Conservation (phyloP, 2,329 filamentous ascomycete species). For the Anisogramma anomala region DNA sequence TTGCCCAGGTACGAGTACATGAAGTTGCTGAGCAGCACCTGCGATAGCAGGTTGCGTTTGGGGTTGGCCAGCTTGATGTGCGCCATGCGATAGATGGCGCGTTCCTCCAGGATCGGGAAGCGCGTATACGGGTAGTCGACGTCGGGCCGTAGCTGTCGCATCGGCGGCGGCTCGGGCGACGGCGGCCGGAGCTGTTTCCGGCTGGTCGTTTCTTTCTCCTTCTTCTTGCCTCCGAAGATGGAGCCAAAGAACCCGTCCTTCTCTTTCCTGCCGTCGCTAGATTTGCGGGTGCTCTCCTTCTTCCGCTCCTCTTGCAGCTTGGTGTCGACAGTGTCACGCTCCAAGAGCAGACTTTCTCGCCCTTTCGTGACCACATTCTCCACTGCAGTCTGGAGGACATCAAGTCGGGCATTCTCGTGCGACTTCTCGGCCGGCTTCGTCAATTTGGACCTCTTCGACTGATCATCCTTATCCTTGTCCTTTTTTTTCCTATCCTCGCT, state of each 20-base stretch:
- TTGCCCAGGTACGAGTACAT: slow-evolving; percentile 99
- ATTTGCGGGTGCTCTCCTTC: slow-evolving; percentile 66
- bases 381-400: slow-evolving; percentile 78
- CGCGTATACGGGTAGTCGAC: slow-evolving; percentile 94
- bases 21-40: slow-evolving; percentile 95
- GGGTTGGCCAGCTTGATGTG: slow-evolving; percentile 99
- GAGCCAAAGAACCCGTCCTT: slow-evolving; percentile 91
- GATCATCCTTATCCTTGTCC: slow-evolving; percentile 53
- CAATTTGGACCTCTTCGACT: slow-evolving; percentile 56
- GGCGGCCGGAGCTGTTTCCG: slow-evolving; percentile 69
- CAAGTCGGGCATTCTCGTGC: slow-evolving; percentile 72
- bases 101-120: slow-evolving; percentile 88
- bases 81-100: slow-evolving; percentile 96
- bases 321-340: slow-evolving; percentile 60
- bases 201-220: slow-evolving; percentile 61
- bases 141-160: slow-evolving; percentile 66
- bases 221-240: slow-evolving; percentile 88
- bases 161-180: slow-evolving; percentile 62
- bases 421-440: slow-evolving; percentile 43
- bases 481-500: slow-evolving; percentile 68
- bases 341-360: slow-evolving; percentile 73
- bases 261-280: slow-evolving; percentile 70
- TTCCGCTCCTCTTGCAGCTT: slow-evolving; percentile 72
- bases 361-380: slow-evolving; percentile 54
- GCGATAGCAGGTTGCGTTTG: slow-evolving; percentile 78